Base-by-base conservation (phyloP, 768 basidiomycete genomes). In the Pleurotus giganteus region DNA sequence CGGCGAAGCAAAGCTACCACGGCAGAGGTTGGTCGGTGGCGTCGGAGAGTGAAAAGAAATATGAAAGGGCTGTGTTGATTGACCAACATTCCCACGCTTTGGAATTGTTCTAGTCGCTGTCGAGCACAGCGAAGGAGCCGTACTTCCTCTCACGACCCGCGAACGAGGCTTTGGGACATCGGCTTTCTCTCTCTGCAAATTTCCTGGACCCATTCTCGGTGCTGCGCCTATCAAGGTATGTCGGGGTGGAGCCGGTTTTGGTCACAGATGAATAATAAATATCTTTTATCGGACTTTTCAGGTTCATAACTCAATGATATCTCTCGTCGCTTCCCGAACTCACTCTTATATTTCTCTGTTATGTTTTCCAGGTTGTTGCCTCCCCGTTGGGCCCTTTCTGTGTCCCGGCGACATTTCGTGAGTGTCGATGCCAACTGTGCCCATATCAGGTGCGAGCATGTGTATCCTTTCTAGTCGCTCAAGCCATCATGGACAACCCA, bases 401-500 rank as follows among this genome's bases (percentile, higher is more conserved):
- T 51, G 53, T 51, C 55, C 54, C 45, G 54, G 57, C 46, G 54
- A 27, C 39, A 27, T 28, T 42, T 42, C 46, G 53, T 29, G 47
- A 42, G 45, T 23, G 32, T 44, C 26, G 46, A 47, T 31, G 28
- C 19, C 26, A 19, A 28, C 7, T 26, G 19, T 27, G 46, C 24
- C 13, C n/a, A 29, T 29, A 27, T 29, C 46, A 27, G 29, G 49
- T 36, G 23, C 24, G 49, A 50, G 23, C 23, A 36, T 36, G 49
- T 51, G 55, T 44, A 29, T 47, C 46, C 34, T 36, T 34, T 34
- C 11, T 50, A 34, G 19, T 24, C 3, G 17, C 12, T 15, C 26
- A 24, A 17, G 49, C 19, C 34, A 37, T 15, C 21, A 82, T 82
- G 80, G 78, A 88, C 71, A 88, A 88, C 67, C 86, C 86, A 53